Evolutionary conservation across 1,284 basidiomycete species (phyloP).

Genomic region (Puccinia coronata): DNA sequence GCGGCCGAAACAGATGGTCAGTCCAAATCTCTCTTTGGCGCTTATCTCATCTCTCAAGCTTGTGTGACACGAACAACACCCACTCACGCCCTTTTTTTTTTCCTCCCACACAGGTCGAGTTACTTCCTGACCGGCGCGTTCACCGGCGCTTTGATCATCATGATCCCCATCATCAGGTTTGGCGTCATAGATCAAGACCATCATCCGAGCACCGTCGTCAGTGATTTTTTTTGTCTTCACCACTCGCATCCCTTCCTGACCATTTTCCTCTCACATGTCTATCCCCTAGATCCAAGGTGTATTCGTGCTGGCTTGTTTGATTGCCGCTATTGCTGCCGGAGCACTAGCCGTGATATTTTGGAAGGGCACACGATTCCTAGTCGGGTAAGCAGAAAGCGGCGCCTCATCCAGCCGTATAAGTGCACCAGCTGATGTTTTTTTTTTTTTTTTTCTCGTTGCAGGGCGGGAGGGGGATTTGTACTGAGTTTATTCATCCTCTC

Average conservation of each 20-base stretch:
- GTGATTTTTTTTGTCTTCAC: background rate
- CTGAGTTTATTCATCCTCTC: slow-evolving; percentile 37
- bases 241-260: background rate
- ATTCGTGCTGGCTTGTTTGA: slow-evolving; percentile 32
- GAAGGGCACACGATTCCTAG: slow-evolving; percentile 47
- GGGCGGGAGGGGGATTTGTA: slow-evolving; percentile 41
- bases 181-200: slow-evolving; percentile 46
- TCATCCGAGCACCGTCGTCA: slow-evolving; percentile 28
- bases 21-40: background rate
- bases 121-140: slow-evolving; percentile 49
- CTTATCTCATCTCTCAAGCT: background rate
- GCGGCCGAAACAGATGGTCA: slow-evolving; percentile 48
- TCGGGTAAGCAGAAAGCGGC: slow-evolving; percentile 18
- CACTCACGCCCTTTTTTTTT: background rate
- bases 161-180: slow-evolving; percentile 47
- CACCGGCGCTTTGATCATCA: slow-evolving; percentile 28
- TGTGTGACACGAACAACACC: too few species aligned
- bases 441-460: background rate
- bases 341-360: slow-evolving; percentile 45
- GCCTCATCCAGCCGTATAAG: background rate
- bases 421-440: background rate
- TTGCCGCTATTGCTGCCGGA: slow-evolving; percentile 38
- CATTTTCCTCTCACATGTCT: background rate
- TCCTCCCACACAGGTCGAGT: slow-evolving; percentile 37
- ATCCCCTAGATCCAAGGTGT: slow-evolving; percentile 35